Evolutionary conservation across 805 yeast genomes (phyloP).

Genomic region (Yarrowia deformans): DNA sequence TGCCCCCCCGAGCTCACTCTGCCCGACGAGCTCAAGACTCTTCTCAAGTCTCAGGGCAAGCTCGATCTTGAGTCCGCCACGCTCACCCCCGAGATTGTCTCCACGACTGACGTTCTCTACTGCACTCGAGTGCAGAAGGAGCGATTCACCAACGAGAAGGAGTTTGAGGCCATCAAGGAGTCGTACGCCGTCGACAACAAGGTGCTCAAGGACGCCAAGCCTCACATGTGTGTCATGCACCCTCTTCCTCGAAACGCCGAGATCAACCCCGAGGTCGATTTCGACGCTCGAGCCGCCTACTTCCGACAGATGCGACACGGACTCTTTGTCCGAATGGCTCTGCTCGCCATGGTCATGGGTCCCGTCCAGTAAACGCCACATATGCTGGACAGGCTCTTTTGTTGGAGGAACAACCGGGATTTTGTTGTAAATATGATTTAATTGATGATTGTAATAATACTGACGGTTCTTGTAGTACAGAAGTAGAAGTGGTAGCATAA

Average conservation of each 20-base stretch:
- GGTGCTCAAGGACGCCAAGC: conserved; percentile 89
- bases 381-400: conserved; percentile 2
- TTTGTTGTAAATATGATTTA: conserved; percentile 34
- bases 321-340: conserved; percentile 97
- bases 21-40: conserved; percentile 75
- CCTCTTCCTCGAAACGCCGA: conserved; percentile 98
- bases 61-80: conserved; percentile 74
- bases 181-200: conserved; percentile 91
- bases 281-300: conserved; percentile 99
- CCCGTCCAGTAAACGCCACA: conserved; percentile 61
- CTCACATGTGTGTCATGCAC: conserved; percentile 98
- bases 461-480: too few relatives aligned
- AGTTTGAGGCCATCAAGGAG: conserved; percentile 89
- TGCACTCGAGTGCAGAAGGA: conserved; percentile 99
- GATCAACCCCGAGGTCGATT: conserved; percentile 97
- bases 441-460: conserved; percentile 16
- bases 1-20: conserved; percentile 86
- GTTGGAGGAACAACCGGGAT: conserved; percentile 3
- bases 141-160: conserved; percentile 77
- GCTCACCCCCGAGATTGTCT: conserved; percentile 83
- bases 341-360: conserved; percentile 97
- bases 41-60: conserved; percentile 72
- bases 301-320: conserved; percentile 99
- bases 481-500: too few relatives aligned
- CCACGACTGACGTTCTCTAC: conserved; percentile 92